These are phyloP conservation scores for Alternaria triticina DNA, from an alignment of 2,329 filamentous ascomycete genomes.

Conservation along the genomic window DNA sequence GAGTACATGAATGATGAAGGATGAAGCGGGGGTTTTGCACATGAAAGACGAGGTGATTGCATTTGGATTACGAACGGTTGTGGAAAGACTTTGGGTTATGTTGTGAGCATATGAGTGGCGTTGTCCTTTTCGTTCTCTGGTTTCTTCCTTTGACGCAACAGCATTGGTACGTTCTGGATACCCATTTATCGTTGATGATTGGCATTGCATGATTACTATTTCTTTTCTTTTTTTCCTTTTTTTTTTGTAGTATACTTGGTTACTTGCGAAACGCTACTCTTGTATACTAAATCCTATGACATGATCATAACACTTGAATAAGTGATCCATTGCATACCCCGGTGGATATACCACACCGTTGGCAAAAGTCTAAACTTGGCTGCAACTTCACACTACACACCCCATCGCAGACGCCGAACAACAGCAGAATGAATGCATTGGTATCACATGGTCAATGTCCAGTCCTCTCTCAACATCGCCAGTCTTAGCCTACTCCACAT, in stretches of 20 bases:
- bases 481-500: slow-evolving; percentile 41
- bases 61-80: not conserved
- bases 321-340: not conserved
- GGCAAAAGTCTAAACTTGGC: not conserved
- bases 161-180: slow-evolving; percentile 6
- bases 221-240: not conserved
- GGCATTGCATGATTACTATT: not conserved
- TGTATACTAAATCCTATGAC: not conserved
- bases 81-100: not conserved
- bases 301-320: not conserved
- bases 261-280: not conserved
- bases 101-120: not conserved
- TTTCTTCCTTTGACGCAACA: not conserved
- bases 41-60: not conserved
- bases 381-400: not conserved
- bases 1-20: not conserved
- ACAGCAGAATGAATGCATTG: slow-evolving; percentile 4
- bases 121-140: not conserved
- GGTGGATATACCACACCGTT: not conserved
- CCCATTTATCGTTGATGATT: not conserved
- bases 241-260: not conserved
- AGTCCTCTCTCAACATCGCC: not conserved
- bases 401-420: not conserved
- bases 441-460: not conserved
- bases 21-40: not conserved